A percentile compares a stretch with the other conserved stretches of the same genome.
Evolutionary conservation across 2,329 filamentous ascomycete species (phyloP).

Genomic region (Colletotrichum graminicola): DNA sequence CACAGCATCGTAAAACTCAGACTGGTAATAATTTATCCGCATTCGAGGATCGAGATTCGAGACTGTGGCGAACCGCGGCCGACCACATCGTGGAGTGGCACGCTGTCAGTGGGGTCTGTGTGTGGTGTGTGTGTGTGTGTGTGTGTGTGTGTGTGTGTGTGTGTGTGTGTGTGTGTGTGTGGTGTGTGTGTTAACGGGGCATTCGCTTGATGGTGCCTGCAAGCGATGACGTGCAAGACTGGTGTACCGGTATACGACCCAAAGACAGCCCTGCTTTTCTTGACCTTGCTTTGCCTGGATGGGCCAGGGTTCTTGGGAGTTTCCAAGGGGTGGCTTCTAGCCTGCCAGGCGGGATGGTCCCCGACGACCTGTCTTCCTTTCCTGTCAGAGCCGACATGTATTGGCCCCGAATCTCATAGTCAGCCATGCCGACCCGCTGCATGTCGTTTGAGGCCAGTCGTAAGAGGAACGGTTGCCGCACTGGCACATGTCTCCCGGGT

Average conservation of each 20-base stretch:
- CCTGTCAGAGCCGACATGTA: background rate
- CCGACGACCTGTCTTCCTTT: background rate
- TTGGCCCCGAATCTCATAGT: background rate
- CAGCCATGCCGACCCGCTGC: constrained; percentile 2
- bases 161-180: too few relatives aligned
- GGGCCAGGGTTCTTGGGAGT: background rate
- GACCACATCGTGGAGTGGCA: background rate
- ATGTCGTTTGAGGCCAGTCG: background rate
- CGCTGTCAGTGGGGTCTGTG: background rate
- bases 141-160: background rate
- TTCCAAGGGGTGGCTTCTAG: background rate
- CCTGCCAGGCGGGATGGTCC: background rate
- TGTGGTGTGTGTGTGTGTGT: background rate
- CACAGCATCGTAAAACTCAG: background rate
- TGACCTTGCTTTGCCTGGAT: background rate
- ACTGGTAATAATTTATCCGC: too few relatives aligned
- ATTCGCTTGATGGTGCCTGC: too few relatives aligned
- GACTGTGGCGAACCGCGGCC: background rate
- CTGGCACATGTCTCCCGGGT: background rate
- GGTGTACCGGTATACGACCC: background rate
- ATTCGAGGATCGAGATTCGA: background rate
- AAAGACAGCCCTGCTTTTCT: background rate
- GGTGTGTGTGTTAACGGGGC: too few relatives aligned
- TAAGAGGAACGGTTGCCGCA: background rate
- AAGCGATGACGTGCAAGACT: background rate